Evolutionary conservation across 768 basidiomycete species (phyloP), one percentile per base, ranked within the genome.

Genomic region (Phylloporus sp.): DNA sequence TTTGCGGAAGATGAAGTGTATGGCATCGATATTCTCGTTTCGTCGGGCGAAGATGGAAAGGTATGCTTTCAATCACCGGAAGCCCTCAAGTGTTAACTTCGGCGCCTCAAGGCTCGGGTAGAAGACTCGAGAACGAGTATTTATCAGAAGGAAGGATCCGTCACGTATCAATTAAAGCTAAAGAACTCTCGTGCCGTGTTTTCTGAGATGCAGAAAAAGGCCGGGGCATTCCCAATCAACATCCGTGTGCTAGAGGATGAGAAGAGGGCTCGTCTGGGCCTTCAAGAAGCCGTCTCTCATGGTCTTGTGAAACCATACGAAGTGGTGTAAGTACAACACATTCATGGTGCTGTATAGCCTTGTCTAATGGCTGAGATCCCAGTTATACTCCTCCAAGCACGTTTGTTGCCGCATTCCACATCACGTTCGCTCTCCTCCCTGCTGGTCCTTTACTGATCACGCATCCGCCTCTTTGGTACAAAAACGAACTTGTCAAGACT

Each of bases 211-310:
- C 91, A 95, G 73, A 95, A 93, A 79, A 98, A 97, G 72, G 91
- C 97, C 36, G 95, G 95, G 23, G 80, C 92, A 5, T 98, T 99
- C 84, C 95, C 97, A 29, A 97, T 99, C 80, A 97, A 95, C 62
- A 81, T 99, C 56, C 91, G 97, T 55, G 79, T 79, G 41, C 79
- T 98, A 52, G 95, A 95, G 57, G 95, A 98, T 64, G 95, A 98
- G 79, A 95, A 95, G 73, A 83, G 91, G 47, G 87, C 92, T 24
- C 85, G 95, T 32, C 86, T 98, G 79, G 97, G 95, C 59, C 80
- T 98, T 29, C 87, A 90, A 67, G 97, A 98, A 74, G 95, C 95
- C 43, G 92, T 95, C 32, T 88, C 95, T 68, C 97, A 99, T 69
- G 84, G 83, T 63, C 79, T 97, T 41, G 84, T 98, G 56, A 92